Evolutionary conservation across 305 asterid species (phyloP), one percentile per base, ranked within the genome.

Genomic region (Petunia hybrid): DNA sequence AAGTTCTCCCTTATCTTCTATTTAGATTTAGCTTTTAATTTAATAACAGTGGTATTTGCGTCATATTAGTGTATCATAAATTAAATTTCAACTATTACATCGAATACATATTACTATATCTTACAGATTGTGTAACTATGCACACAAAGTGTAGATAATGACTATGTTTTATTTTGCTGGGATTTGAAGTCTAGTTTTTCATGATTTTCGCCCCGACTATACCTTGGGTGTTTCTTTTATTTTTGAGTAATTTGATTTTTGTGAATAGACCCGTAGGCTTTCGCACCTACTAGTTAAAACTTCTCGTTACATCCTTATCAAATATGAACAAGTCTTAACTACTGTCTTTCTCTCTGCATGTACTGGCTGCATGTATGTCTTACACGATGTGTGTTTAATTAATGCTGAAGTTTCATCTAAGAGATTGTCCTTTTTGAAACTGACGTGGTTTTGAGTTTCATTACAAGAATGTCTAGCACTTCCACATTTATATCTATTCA

Each of bases 221-320:
- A 22, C 31, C 31, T 22, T 22, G 31, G 31, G 31, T 22, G 31
- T 38, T 13, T 45, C 0, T 16, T 68, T 22, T 68, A 14, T 68
- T 22, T 42, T 13, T 22, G 31, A 22, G 14, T 68, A 4, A 42
- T 68, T 68, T 45, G 1, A 35, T 38, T 64, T 38, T 5, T 64
- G 5, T 35, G 36, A 38, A 8, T 73, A 31, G 59, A 8, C 14
- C 38, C 65, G 5, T 42, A 78, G 74, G 22, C 31, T 43, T 48
- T 10, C 13, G 4, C 6, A 51, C 73, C 59, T 42, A 61, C 81
- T 78, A 42, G 31, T 8, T 48, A 48, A 46, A 71, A 71, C 31
- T 31, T 22, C 43, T 6, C 62, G 81, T 60, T 62, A 78, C 71
- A 78, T 78, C 81, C 57, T 65, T 78, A 78, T 78, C 81, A 78